Conservation (phyloP, 192 early-diverging fungal species). For the Coemansia sp. region DNA sequence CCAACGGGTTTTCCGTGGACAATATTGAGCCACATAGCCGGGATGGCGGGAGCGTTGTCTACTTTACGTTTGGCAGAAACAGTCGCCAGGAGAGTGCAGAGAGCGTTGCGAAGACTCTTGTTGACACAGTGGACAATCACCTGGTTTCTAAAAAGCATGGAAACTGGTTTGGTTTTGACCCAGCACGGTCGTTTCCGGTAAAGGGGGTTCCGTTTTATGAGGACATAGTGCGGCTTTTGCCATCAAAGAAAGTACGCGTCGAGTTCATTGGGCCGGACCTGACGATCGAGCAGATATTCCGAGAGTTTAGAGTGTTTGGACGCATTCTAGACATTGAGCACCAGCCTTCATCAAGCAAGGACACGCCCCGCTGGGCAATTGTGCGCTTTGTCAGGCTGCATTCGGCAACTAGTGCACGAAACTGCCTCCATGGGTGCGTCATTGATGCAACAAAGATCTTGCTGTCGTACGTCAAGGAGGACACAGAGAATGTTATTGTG, state of each 20-base stretch:
- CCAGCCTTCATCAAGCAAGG: conserved; percentile 66
- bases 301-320: conserved; percentile 76
- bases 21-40: conserved; percentile 39
- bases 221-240: conserved; percentile 61
- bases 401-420: conserved; percentile 86
- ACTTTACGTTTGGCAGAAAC: conserved; percentile 34
- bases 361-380: conserved; percentile 74
- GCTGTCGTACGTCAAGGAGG: conserved; percentile 61
- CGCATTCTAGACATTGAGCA: conserved; percentile 77
- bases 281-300: conserved; percentile 67
- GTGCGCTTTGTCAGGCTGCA: conserved; percentile 77
- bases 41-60: conserved; percentile 50
- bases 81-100: conserved; percentile 14
- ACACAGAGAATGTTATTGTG: conserved; percentile 60
- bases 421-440: conserved; percentile 84
- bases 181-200: conserved; percentile 65
- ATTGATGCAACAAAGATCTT: conserved; percentile 66
- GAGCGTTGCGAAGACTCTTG: conserved; percentile 20
- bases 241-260: conserved; percentile 59
- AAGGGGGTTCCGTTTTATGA: conserved; percentile 71
- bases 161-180: conserved; percentile 66
- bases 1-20: conserved; percentile 29
- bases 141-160: conserved; percentile 49
- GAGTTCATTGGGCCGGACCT: conserved; percentile 78
- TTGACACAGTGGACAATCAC: conserved; percentile 43